Base-by-base conservation (phyloP, 768 basidiomycete species). In the Calvatia gigantea region DNA sequence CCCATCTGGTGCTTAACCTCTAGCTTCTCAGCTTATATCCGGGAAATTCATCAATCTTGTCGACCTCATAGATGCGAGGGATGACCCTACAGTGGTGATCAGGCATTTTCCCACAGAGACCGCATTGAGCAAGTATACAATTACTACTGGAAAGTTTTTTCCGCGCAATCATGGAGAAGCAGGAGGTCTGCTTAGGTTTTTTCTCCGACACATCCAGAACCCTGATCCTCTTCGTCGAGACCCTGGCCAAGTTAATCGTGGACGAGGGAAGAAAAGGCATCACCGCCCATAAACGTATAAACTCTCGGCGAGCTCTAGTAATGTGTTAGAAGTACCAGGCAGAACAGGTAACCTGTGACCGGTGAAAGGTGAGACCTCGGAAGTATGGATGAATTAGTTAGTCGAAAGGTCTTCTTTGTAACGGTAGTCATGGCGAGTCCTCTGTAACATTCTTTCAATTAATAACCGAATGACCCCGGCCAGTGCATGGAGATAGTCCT, bases 41-140 rank as follows among this genome's bases (percentile, higher is more conserved):
- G 48, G 47, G 11, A 67, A 64, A 0, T 67, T 73, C 51, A 74
- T 76, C 37, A 77, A 77, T 57, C 61, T 76, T 15, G 68, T 75
- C 3, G 75, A 77, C 55, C 57, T 77, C 7, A 62, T 72, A 7
- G 68, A 74, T 49, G 57, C 54, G 5, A 46, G 37, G 2, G 53
- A 51, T 2, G 57, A 60, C 4, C 50, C 47, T 3, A 31, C 41
- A 8, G 51, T 48, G 0, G 52, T 68, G 12, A 54, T 11, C 0
- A 54, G 60, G 0, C 43, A 44, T 7, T 75, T 73, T 54, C 9
- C 2, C 0, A 64, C 65, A 1, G 71, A 71, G 12, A 2, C 38
- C 0, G 65, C 56, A 3, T 60, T 77, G 23, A 71, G 69, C 32
- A 39, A 37, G 11, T 78, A 77, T 52, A 73, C 72, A 0, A 52